phyloP scores from a whole-genome alignment of 2,329 filamentous ascomycete species.

The Fusarium sp. region DNA sequence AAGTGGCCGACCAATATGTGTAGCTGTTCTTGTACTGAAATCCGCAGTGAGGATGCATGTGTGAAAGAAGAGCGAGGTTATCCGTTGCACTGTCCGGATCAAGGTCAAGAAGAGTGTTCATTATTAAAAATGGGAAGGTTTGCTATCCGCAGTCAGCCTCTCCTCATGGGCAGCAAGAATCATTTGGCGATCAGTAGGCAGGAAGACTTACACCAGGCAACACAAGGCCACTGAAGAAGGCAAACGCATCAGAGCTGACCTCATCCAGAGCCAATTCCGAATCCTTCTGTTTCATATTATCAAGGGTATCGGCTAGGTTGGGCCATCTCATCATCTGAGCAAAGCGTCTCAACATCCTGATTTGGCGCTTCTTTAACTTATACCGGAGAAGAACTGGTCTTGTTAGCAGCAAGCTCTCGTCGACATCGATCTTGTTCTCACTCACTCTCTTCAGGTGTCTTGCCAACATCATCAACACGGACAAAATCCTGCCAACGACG shows the following conservation, averaged over 20 bases:
- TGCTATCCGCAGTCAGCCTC: slow-evolving; percentile 50
- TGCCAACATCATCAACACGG: slow-evolving; percentile 69
- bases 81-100: slow-evolving; percentile 75
- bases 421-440: not conserved
- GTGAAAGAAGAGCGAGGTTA: slow-evolving; percentile 72
- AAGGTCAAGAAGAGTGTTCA: slow-evolving; percentile 81
- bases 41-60: slow-evolving; percentile 74
- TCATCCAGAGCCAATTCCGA: slow-evolving; percentile 66
- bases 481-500: slow-evolving; percentile 78
- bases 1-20: slow-evolving; percentile 79
- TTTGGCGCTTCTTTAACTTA: slow-evolving; percentile 73
- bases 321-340: slow-evolving; percentile 81
- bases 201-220: slow-evolving; percentile 69
- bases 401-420: slow-evolving; percentile 1
- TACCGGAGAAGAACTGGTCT: slow-evolving; percentile 67
- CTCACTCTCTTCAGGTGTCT: slow-evolving; percentile 62
- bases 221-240: slow-evolving; percentile 80
- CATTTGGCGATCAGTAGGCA: not conserved
- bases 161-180: not conserved
- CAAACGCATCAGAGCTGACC: slow-evolving; percentile 77
- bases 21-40: slow-evolving; percentile 80
- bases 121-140: slow-evolving; percentile 77
- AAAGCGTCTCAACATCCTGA: slow-evolving; percentile 75
- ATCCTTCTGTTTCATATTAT: slow-evolving; percentile 69
- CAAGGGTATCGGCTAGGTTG: slow-evolving; percentile 72